A percentile compares a stretch with the other conserved stretches of the same genome.
These are phyloP conservation scores for Fusarium mexicanum DNA, from an alignment of 2,329 filamentous ascomycete genomes.

Conservation along the genomic window DNA sequence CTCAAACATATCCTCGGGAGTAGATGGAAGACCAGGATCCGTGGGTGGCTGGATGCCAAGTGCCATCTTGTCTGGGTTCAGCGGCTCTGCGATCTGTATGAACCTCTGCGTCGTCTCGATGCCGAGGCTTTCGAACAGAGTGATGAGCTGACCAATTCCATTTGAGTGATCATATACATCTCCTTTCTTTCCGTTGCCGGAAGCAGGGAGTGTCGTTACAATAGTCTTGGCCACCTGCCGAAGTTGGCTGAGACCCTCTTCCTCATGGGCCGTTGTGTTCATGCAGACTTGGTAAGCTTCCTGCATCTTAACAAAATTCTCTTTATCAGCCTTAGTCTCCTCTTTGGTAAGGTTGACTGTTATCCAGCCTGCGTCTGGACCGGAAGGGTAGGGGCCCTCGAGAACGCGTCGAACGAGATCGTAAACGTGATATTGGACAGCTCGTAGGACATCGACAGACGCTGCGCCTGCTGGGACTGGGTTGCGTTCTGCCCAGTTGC, in stretches of 20 bases:
- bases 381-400: slow-evolving; percentile 67
- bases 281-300: slow-evolving; percentile 72
- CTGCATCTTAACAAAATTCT: slow-evolving; percentile 74
- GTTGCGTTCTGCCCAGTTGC: not conserved
- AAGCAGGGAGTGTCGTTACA: not conserved
- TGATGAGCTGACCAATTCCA: not conserved
- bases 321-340: slow-evolving; percentile 58
- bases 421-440: not conserved
- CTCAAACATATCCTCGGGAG: not conserved
- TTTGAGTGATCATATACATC: not conserved
- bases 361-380: slow-evolving; percentile 43
- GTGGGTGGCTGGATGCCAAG: not conserved
- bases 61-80: not conserved
- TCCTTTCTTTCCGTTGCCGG: not conserved
- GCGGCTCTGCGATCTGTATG: not conserved
- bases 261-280: slow-evolving; percentile 66
- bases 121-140: slow-evolving; percentile 6
- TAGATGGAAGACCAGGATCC: not conserved
- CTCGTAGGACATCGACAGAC: not conserved
- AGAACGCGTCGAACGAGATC: not conserved
- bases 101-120: slow-evolving; percentile 14
- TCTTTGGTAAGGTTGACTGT: slow-evolving; percentile 35
- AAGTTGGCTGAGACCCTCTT: slow-evolving; percentile 66
- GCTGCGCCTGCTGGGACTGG: not conserved
- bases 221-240: slow-evolving; percentile 58